Evolutionary conservation across 164 flowering plant species (phyloP), one percentile per base, ranked within the genome.

Genomic region (Hamamelis virginiana): DNA sequence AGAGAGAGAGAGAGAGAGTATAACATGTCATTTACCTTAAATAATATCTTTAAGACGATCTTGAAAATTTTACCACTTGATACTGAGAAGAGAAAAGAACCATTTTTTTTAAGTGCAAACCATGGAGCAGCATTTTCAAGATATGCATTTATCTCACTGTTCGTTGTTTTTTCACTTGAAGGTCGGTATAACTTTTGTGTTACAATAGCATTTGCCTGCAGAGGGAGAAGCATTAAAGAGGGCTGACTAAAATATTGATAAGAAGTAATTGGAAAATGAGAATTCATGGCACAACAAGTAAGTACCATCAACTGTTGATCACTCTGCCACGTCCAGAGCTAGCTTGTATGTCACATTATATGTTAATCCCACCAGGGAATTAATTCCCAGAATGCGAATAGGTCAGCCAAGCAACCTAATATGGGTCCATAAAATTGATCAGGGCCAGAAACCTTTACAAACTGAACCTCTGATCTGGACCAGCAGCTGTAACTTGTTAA

Each of bases 31-130:
- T 44, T 55, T 75, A 94, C 98, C 93, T 90, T 91, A 71, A 94
- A 94, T 21, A 96, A n/a, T 91, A 94, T 89, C 85, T 94, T 91
- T 75, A 94, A 94, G n/a, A n/a, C n/a, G n/a, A n/a, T n/a, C 14
- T 90, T 76, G 23, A 96, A 86, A 56, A 94, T 85, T 71, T 89
- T 90, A 41, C 97, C 97, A 19, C 96, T 96, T 26, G 96, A 94
- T 66, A 93, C 92, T 51, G 97, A 94, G 91, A 92, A 86, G 8
- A 92, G 90, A 82, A 88, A 92, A 12, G 86, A 70, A n/a, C 91
- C 97, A 79, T 94, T 92, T 83, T 94, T 94, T 27, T 97, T 88
- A 43, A 94, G 87, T 53, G 97, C 94, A 84, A 92, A 89, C 79
- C 97, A 91, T 0, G 96, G 82, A 56, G 89, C 86, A 57, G n/a